Evolutionary conservation across 177 flowering plant species (phyloP).

Genomic region (Vitis hybrid): DNA sequence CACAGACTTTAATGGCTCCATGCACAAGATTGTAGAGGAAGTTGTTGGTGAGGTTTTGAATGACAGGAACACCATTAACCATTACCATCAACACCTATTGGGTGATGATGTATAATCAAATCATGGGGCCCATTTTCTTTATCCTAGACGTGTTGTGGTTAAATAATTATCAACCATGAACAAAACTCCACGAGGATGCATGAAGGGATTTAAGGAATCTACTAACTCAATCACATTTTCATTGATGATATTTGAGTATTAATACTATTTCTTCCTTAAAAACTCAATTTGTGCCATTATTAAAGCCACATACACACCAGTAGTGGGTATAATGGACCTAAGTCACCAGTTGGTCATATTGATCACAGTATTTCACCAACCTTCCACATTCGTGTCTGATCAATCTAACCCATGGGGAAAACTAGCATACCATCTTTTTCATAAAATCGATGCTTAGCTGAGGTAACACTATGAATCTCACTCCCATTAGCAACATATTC

Average conservation of each 20-base stretch:
- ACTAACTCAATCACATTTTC: conserved; percentile 91
- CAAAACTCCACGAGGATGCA: conserved; percentile 95
- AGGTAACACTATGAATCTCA: conserved; percentile 90
- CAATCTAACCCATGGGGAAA: conserved; percentile 95
- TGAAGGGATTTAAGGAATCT: conserved; percentile 93
- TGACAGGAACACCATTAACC: conserved; percentile 59
- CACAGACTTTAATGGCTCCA: conserved; percentile 78
- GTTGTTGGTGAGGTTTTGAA: conserved; percentile 83
- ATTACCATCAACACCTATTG: conserved; percentile 85
- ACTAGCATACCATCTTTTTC: conserved; percentile 95
- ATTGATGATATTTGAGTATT: conserved; percentile 92
- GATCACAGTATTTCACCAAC: conserved; percentile 86
- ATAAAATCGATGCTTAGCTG: conserved; percentile 91
- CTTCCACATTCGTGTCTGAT: conserved; percentile 96
- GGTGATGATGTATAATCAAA: conserved; percentile 77
- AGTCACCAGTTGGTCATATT: conserved; percentile 69
- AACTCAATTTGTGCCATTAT: conserved; percentile 99
- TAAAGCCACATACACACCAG: conserved; percentile 85
- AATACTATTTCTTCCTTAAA: conserved; percentile 91
- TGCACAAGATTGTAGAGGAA: conserved; percentile 86
- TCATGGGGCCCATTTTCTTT: conserved; percentile 97
- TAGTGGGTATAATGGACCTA: conserved; percentile 85
- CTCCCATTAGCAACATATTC: conserved; percentile 91
- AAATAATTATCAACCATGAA: conserved; percentile 99
- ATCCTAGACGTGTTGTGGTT: conserved; percentile 86